These are phyloP conservation scores for Schizochytrium sp. DNA, from an alignment of 108 stramenopile genomes.

Conservation along the genomic window DNA sequence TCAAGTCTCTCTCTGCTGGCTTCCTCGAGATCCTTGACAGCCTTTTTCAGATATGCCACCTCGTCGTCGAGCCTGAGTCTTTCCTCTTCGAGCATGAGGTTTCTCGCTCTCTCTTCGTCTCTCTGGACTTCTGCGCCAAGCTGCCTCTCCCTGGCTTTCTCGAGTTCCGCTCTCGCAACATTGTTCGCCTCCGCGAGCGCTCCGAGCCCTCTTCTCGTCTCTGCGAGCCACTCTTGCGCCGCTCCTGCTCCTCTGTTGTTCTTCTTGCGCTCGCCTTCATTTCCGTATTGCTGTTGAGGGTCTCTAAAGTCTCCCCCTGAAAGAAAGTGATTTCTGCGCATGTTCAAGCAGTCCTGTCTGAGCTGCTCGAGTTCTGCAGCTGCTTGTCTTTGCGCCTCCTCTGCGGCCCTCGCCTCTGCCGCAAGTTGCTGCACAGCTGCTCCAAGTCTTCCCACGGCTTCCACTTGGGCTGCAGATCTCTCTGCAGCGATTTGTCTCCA, in stretches of 20 bases:
- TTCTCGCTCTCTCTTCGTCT: conserved; percentile 59
- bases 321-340: background rate
- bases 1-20: conserved; percentile 56
- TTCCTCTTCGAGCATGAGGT: conserved; percentile 60
- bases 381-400: background rate
- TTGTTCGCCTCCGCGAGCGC: conserved; percentile 61
- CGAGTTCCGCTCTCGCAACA: background rate
- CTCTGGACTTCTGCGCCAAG: conserved; percentile 49
- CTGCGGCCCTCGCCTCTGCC: conserved; percentile 4
- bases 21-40: conserved; percentile 50
- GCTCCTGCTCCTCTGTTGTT: background rate
- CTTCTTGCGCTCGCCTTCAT: no score
- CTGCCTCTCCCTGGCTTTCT: conserved; percentile 4
- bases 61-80: conserved; percentile 20
- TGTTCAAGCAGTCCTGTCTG: conserved; percentile 5
- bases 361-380: conserved; percentile 49
- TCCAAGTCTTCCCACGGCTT: conserved; percentile 3
- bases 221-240: conserved; percentile 32
- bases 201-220: conserved; percentile 34
- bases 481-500: background rate
- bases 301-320: no score
- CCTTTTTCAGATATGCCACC: conserved; percentile 39
- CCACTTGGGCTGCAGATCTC: conserved; percentile 37
- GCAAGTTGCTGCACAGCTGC: conserved; percentile 40
- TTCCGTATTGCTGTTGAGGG: no score